phyloP scores from a whole-genome alignment of 352 stramenopile genomes.

The Phytophthora pluvialis region DNA sequence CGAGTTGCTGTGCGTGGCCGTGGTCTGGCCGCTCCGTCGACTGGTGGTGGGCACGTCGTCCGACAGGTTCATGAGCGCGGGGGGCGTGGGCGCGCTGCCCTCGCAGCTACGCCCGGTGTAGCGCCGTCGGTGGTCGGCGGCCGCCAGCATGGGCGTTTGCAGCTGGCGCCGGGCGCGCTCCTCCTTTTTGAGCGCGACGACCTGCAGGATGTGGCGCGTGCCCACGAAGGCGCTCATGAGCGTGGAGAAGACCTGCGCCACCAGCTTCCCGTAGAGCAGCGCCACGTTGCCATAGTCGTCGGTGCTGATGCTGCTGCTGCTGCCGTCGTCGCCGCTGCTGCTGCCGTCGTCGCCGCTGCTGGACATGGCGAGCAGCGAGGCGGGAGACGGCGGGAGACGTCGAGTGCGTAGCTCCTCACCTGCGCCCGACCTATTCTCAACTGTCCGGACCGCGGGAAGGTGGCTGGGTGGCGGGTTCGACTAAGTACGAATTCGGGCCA shows the following conservation, averaged over 20 bases:
- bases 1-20: constrained; percentile 36
- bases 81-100: constrained; percentile 17
- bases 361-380: constrained; percentile 23
- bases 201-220: constrained; percentile 65
- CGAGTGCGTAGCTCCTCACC: constrained; percentile 10
- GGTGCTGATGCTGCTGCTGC: constrained; percentile 10
- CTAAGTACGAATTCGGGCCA: constrained; percentile 45
- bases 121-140: constrained; percentile 15
- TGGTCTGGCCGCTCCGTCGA: constrained; percentile 27
- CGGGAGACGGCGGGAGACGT: not conserved
- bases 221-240: constrained; percentile 73
- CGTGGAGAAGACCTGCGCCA: constrained; percentile 71
- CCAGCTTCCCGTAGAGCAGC: constrained; percentile 67
- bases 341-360: constrained; percentile 28
- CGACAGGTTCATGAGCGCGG: constrained; percentile 20
- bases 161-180: constrained; percentile 31
- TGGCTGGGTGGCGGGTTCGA: not conserved
- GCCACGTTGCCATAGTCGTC: constrained; percentile 39
- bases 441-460: constrained; percentile 25
- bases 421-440: constrained; percentile 23
- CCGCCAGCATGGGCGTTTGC: constrained; percentile 46
- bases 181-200: constrained; percentile 46
- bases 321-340: constrained; percentile 23
- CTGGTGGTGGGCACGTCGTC: constrained; percentile 8
- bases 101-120: constrained; percentile 24